Conservation (phyloP, 495 filamentous ascomycete species). For the Neurospora terricola region DNA sequence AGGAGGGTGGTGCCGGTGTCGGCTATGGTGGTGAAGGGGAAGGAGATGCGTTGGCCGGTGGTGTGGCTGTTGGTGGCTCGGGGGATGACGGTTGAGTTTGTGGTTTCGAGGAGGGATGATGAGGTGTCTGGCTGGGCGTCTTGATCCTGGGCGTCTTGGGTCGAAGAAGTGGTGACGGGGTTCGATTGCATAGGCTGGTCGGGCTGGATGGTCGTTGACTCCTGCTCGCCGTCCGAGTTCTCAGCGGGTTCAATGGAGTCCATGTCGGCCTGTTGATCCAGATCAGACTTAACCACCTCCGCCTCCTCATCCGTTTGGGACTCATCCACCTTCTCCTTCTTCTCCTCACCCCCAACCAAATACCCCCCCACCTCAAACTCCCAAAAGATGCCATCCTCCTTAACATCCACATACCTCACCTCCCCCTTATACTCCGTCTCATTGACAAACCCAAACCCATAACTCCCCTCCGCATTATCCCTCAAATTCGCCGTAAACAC, state of each 20-base stretch:
- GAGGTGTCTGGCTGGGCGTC: constrained; percentile 34
- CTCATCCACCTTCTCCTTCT: too few species aligned
- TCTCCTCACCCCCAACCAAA: not conserved
- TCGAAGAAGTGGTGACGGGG: constrained; percentile 29
- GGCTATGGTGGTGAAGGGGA: constrained; percentile 37
- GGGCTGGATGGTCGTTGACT: not conserved
- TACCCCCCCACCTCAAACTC: constrained; percentile 1
- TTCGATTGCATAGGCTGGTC: not conserved
- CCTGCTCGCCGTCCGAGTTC: not conserved
- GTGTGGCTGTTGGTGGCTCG: not conserved
- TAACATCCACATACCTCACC: constrained; percentile 19
- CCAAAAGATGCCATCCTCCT: constrained; percentile 24
- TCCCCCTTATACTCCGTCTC: constrained; percentile 45
- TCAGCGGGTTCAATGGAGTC: too few species aligned
- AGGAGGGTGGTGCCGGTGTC: constrained; percentile 63
- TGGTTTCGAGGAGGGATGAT: not conserved
- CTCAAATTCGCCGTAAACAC: constrained; percentile 57
- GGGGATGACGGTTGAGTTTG: not conserved
- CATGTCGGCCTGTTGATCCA: too few species aligned
- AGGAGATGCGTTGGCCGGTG: constrained; percentile 5
- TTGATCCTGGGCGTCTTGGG: constrained; percentile 38
- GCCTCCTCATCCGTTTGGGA: too few species aligned
- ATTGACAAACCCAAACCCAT: constrained; percentile 63
- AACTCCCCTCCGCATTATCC: constrained; percentile 44
- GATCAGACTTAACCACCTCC: too few species aligned